These are phyloP conservation scores for Quercus lobata DNA, from an alignment of 331 rosid species.

Conservation along the genomic window DNA sequence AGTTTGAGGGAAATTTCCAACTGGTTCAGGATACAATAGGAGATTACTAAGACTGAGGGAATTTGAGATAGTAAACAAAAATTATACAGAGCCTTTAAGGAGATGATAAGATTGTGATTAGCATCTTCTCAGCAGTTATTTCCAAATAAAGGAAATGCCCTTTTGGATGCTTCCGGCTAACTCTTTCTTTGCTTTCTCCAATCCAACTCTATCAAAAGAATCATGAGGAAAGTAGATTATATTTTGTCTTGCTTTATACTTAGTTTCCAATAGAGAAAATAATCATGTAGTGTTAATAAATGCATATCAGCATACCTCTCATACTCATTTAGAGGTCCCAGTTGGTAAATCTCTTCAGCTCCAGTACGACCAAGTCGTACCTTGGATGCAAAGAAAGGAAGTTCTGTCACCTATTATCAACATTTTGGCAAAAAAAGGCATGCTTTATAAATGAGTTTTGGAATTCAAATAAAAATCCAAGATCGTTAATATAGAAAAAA, in stretches of 20 bases:
- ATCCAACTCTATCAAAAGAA: slow-evolving; percentile 42
- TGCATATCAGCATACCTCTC: slow-evolving; percentile 45
- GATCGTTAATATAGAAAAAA: too few relatives aligned
- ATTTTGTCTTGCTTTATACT: slow-evolving; percentile 6
- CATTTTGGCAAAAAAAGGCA: neutral
- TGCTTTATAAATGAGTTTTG: slow-evolving; percentile 2
- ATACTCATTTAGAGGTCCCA: slow-evolving; percentile 80
- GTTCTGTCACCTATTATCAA: slow-evolving; percentile 69
- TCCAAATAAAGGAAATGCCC: slow-evolving; percentile 68
- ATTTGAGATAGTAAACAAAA: too few relatives aligned
- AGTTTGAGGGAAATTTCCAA: too few relatives aligned
- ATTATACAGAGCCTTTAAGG: too few relatives aligned
- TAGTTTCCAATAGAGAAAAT: neutral
- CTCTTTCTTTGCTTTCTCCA: slow-evolving; percentile 95
- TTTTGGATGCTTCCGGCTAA: slow-evolving; percentile 69
- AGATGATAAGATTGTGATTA: too few relatives aligned
- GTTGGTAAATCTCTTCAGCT: slow-evolving; percentile 69
- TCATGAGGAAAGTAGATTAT: neutral
- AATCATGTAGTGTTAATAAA: too few relatives aligned
- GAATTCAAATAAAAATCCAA: too few relatives aligned
- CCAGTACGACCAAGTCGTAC: slow-evolving; percentile 81
- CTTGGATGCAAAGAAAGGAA: slow-evolving; percentile 90
- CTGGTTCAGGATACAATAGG: too few relatives aligned
- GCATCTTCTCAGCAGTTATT: slow-evolving; percentile 21
- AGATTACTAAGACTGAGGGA: too few relatives aligned